Base-by-base conservation (phyloP, 2,329 filamentous ascomycete genomes). In the Paecilomyces fulvus region DNA sequence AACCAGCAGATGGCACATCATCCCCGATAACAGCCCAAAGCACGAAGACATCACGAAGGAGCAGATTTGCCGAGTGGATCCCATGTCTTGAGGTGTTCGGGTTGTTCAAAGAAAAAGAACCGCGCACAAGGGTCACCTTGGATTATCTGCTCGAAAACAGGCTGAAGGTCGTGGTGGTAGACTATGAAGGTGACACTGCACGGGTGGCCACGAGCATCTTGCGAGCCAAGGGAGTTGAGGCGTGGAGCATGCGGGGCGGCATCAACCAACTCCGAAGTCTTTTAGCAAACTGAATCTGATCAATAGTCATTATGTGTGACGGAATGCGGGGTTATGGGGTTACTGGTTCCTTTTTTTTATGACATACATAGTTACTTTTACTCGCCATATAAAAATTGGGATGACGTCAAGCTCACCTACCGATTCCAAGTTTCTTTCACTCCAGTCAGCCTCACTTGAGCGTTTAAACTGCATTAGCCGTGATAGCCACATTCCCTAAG, bases 111-210 rank as follows among this genome's bases (percentile, higher is more conserved):
- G 30, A 46, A 37, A n/a, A 17, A 25, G 51, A 53, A 11, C 14
- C 43, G 9, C 28, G 8, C 1, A 61, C 66, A 0, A 52, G 58
- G 9, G 49, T 58, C 11, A 60, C 65, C 21, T 33, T 55, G 1
- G 56, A 51, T 14, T n/a, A 43, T 31, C 30, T 43, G 25, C n/a
- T 12, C 17, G n/a, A 76, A 1, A 49, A 58, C 6, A 67, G 61
- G 3, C 73, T 70, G 55, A 71, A 71, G 5, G 63, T 80, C 11
- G 61, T 83, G 10, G 61, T 82, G 9, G 63, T 80, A 9, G 83
- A 80, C 63, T 82, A 83, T 53, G 71, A 80, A 51, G 81, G 81
- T 2, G 79, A 84, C 56, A 79, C 76, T 30, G 73, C 80, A 3
- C 73, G 81, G 0, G 74, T 83, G 4, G 81, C 80, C 2, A 78